Evolutionary conservation across 495 filamentous ascomycete genomes (phyloP).

Genomic region (Annulohypoxylon moriforme): DNA sequence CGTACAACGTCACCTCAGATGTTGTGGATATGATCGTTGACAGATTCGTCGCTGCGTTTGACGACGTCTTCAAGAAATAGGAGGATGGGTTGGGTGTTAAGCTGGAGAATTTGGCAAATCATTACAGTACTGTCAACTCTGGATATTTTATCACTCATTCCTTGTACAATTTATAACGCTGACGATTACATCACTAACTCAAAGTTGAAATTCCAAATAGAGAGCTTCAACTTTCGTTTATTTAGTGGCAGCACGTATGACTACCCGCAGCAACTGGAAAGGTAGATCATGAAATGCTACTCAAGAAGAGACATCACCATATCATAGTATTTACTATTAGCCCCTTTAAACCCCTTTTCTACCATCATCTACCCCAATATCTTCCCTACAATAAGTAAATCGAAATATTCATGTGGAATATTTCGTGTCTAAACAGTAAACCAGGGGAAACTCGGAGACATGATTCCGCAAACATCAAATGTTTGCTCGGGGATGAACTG

Average conservation of each 20-base stretch:
- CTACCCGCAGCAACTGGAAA: too few relatives aligned
- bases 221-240: background rate
- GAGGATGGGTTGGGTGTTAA: conserved; percentile 8
- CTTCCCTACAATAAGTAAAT: too few relatives aligned
- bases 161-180: background rate
- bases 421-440: too few relatives aligned
- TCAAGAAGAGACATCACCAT: too few relatives aligned
- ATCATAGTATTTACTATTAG: too few relatives aligned
- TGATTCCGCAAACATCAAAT: too few relatives aligned
- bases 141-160: background rate
- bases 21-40: conserved; percentile 69
- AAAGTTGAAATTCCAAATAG: background rate
- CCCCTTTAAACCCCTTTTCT: background rate
- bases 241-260: too few relatives aligned
- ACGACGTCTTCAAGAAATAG: conserved; percentile 27
- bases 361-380: too few relatives aligned
- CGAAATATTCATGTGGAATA: too few relatives aligned
- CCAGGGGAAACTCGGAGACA: too few relatives aligned
- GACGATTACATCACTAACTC: background rate
- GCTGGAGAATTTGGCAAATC: background rate
- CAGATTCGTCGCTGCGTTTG: conserved; percentile 17
- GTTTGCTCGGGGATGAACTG: too few relatives aligned
- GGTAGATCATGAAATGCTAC: too few relatives aligned
- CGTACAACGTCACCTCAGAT: conserved; percentile 72
- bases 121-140: background rate